Evolutionary conservation across 2,329 filamentous ascomycete species (phyloP), one percentile per base, ranked within the genome.

Genomic region (Xylaria sp.): DNA sequence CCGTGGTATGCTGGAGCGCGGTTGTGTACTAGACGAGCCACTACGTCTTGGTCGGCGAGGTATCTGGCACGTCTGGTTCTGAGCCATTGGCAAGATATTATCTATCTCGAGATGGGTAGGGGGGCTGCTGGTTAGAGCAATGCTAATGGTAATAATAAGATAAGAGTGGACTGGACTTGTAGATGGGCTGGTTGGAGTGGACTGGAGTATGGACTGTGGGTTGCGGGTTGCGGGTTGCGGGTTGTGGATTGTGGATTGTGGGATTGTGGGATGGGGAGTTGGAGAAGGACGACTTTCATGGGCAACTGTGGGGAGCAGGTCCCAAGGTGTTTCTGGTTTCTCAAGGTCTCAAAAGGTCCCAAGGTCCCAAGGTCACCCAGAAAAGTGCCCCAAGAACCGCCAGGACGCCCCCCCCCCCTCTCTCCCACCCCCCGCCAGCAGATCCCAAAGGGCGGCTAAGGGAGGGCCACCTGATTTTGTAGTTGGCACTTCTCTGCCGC

Each of bases 41-140:
- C 67, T 65, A 59, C 66, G 66, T 54, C 66, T 64, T 54, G 63
- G 64, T 44, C 66, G 66, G 47, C 65, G 64, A 45, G 61, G 50
- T n/a, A n/a, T n/a, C 53, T 67, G 66, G 46, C 62, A 61, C 58
- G 63, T 67, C 39, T 62, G 62, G 43, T 63, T 67, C 39, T 68
- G 65, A 52, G 63, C 64, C 66, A 68, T 66, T 53, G 52, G 41
- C 48, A 18, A 48, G 20, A 49, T n/a, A n/a, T n/a, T n/a, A n/a
- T n/a, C n/a, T n/a, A n/a, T n/a, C n/a, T n/a, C n/a, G n/a, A 59
- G 29, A 43, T 26, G 45, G 48, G 45, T 46, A 48, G 48, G 53
- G 19, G 17, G 49, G 46, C 52, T 50, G n/a, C n/a, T 53, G 39
- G 50, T 58, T 54, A 54, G 45, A 41, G 56, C 50, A 52, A 58